Evolutionary conservation across 1,139 yeast genomes (phyloP).

Genomic region (Yamadazyma mexicana): DNA sequence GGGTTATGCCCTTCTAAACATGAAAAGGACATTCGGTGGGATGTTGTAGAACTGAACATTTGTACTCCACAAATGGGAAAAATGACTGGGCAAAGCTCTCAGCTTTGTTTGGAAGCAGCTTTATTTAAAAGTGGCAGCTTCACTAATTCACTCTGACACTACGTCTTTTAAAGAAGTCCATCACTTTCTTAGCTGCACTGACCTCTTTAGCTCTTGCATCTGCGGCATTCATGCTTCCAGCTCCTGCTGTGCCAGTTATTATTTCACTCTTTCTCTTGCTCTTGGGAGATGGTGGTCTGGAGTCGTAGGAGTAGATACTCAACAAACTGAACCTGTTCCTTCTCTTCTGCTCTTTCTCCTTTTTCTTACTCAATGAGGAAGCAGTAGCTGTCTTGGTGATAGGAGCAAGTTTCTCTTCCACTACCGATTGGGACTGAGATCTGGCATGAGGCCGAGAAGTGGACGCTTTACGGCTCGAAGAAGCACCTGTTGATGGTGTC

Average conservation of each 20-base stretch:
- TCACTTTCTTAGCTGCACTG: constrained; percentile 74
- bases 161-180: constrained; percentile 80
- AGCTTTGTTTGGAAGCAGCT: too few relatives aligned
- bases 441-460: background rate
- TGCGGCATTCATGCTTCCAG: constrained; percentile 7
- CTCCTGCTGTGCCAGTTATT: constrained; percentile 1
- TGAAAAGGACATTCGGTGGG: too few relatives aligned
- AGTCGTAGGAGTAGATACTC: constrained; percentile 44
- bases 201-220: constrained; percentile 40
- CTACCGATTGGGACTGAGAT: background rate
- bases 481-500: background rate
- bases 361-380: constrained; percentile 3
- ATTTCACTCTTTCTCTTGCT: constrained; percentile 4
- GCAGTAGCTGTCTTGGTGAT: constrained; percentile 4
- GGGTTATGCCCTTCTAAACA: too few relatives aligned
- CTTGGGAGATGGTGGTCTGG: constrained; percentile 14
- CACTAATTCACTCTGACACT: constrained; percentile 46
- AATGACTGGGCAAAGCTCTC: too few relatives aligned
- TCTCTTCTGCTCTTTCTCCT: constrained; percentile 20
- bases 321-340: constrained; percentile 53
- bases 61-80: too few relatives aligned
- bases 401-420: background rate
- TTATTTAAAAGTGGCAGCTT: too few relatives aligned
- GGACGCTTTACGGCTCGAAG: background rate
- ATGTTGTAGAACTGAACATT: background rate